phyloP scores from a whole-genome alignment of 805 yeast genomes.

The Starmerella vaccinii region DNA sequence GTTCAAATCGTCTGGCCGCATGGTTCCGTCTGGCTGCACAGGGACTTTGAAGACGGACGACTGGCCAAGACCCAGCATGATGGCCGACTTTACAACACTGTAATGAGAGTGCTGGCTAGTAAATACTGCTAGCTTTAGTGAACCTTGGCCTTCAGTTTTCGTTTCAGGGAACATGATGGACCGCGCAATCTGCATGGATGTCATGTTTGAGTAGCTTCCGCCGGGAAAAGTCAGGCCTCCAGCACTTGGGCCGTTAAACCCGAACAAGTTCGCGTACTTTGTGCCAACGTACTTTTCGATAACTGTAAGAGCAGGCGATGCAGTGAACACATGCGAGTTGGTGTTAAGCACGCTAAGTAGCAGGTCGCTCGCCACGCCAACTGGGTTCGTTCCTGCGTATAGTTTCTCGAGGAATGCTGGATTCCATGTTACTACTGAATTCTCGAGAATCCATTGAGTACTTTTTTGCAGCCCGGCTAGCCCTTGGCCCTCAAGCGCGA shows the following conservation, averaged over 20 bases:
- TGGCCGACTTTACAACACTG: slow-evolving; percentile 72
- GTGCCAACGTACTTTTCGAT: slow-evolving; percentile 60
- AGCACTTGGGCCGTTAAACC: slow-evolving; percentile 43
- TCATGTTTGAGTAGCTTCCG: slow-evolving; percentile 78
- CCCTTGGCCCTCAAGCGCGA: slow-evolving; percentile 35
- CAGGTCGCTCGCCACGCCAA: slow-evolving; percentile 66
- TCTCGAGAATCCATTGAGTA: slow-evolving; percentile 47
- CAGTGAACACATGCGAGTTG: slow-evolving; percentile 74
- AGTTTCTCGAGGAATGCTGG: slow-evolving; percentile 76
- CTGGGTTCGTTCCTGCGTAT: slow-evolving; percentile 77
- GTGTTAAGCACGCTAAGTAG: slow-evolving; percentile 63
- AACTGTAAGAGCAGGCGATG: slow-evolving; percentile 67
- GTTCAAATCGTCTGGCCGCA: slow-evolving; percentile 44
- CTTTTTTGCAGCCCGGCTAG: slow-evolving; percentile 38
- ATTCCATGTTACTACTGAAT: slow-evolving; percentile 78
- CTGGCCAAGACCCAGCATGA: slow-evolving; percentile 61
- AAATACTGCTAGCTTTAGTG: slow-evolving; percentile 53
- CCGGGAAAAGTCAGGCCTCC: slow-evolving; percentile 84
- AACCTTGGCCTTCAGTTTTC: slow-evolving; percentile 46
- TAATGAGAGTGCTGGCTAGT: slow-evolving; percentile 68
- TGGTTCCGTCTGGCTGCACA: slow-evolving; percentile 45
- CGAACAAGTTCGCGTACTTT: slow-evolving; percentile 56
- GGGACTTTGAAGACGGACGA: slow-evolving; percentile 51
- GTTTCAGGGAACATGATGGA: slow-evolving; percentile 58
- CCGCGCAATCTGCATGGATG: slow-evolving; percentile 69